Base-by-base conservation (phyloP, 768 basidiomycete genomes). In the Suillus weaverae region DNA sequence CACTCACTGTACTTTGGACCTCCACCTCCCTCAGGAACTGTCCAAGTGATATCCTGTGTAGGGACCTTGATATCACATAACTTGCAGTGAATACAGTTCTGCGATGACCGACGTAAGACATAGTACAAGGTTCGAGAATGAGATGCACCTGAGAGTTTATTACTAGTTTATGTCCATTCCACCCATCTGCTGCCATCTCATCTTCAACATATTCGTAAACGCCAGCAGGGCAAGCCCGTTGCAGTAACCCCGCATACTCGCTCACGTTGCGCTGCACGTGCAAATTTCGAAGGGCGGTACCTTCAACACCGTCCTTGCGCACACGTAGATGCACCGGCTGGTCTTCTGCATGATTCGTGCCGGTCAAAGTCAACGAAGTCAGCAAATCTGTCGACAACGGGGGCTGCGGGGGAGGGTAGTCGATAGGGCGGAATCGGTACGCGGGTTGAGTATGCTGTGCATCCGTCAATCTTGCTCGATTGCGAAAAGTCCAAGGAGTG, bases 301-400 rank as follows among this genome's bases (percentile, higher is more conserved):
- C 85, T 57, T 86, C 84, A 9, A 73, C 18, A 6, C 44, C 62
- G 39, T 74, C 69, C 64, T 70, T 70, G 53, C 78, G 88, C 74
- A 97, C 86, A 38, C 90, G 83, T 56, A 99, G 81, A 77, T 99
- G 97, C 16, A 94, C 81, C 3, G 90, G 94, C 74, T 98, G 95
- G 74, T 98, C 95, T 74, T 99, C 97, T n/a, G 91, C 89, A 72
- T 99, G 97, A 73, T 97, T 97, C 18, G 97, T 98, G 0, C 92
- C 93, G 8, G 97, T 97, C 51, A 97, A 83, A 3, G 92, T 84
- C 43, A 99, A 84, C 39, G 91, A 91, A 0, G 94, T 99, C 75
- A 99, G 82, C 71, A 99, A 81, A 74, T 99, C 97, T 35, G 97
- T 98, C 6, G 93, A 94, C 16, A 99, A 81, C 8, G 94, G 92